Percentiles rank a stretch among this genome's conserved stretches.
phyloP scores from a whole-genome alignment of 2,329 filamentous ascomycete genomes.

The Ascochyta pisi region DNA sequence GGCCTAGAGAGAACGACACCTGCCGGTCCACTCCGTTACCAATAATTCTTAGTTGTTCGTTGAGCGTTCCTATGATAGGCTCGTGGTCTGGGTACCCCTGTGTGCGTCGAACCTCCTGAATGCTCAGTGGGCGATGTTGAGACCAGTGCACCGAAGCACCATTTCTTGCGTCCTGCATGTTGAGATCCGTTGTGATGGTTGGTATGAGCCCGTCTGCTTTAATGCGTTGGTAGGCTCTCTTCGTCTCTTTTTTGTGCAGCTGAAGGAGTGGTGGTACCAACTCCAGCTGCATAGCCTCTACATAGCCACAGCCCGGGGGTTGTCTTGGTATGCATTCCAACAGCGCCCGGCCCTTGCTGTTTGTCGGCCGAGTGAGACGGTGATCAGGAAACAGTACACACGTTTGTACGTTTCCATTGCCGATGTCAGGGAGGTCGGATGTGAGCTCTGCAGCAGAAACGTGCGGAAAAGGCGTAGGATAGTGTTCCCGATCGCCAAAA shows the following conservation, averaged over 20 bases:
- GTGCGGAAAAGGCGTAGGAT: slow-evolving; percentile 66
- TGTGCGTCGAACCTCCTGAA: slow-evolving; percentile 72
- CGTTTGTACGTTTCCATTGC: slow-evolving; percentile 66
- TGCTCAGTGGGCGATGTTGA: slow-evolving; percentile 65
- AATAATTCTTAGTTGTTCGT: slow-evolving; percentile 68
- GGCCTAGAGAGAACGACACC: slow-evolving; percentile 70
- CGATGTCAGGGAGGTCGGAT: slow-evolving; percentile 67
- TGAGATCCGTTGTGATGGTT: slow-evolving; percentile 66
- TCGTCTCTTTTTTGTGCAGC: slow-evolving; percentile 27
- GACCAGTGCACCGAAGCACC: slow-evolving; percentile 70
- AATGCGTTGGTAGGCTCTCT: slow-evolving; percentile 60
- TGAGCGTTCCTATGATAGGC: slow-evolving; percentile 66
- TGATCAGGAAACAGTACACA: slow-evolving; percentile 75
- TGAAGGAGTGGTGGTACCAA: slow-evolving; percentile 40
- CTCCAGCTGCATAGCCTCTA: slow-evolving; percentile 45
- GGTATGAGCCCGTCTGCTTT: slow-evolving; percentile 61
- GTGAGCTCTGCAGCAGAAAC: slow-evolving; percentile 63
- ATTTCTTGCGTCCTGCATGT: slow-evolving; percentile 61
- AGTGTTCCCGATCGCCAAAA: slow-evolving; percentile 63
- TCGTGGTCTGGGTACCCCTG: slow-evolving; percentile 76
- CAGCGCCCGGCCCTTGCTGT: slow-evolving; percentile 50
- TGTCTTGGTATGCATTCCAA: slow-evolving; percentile 66
- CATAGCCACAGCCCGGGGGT: slow-evolving; percentile 49
- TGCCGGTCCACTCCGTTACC: slow-evolving; percentile 79
- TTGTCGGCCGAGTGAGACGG: slow-evolving; percentile 48